Evolutionary conservation across 257 asterid species (phyloP).

Genomic region (Solanum bulbocastanum): DNA sequence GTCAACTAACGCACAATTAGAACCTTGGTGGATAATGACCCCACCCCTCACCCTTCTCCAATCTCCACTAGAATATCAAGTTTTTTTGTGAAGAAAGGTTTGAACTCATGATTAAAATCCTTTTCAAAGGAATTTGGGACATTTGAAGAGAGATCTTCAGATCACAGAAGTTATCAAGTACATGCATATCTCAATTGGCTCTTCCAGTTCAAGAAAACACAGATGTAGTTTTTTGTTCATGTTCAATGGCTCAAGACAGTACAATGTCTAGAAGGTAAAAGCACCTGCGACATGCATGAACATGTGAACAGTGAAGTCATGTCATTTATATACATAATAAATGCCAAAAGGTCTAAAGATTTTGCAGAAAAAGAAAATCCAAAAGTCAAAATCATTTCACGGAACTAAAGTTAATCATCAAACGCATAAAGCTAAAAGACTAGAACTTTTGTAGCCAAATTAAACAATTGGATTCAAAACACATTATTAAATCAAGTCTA

Average conservation of each 20-base stretch:
- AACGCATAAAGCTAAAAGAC: not conserved
- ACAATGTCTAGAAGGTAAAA: not conserved
- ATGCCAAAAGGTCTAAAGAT: not conserved
- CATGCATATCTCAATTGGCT: not conserved
- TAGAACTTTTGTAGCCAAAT: not conserved
- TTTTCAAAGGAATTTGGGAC: not conserved
- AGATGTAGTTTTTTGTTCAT: not conserved
- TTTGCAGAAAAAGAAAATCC: not conserved
- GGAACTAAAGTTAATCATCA: not conserved
- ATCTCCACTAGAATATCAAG: not conserved
- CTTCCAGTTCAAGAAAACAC: not conserved
- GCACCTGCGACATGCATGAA: not conserved
- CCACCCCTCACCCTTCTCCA: not conserved
- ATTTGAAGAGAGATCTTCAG: not conserved
- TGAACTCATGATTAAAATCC: not conserved
- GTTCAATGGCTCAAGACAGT: not conserved
- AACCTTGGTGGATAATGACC: not conserved
- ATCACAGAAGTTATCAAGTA: not conserved
- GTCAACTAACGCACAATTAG: not conserved
- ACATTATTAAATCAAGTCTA: not conserved
- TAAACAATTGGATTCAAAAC: not conserved
- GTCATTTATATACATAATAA: not conserved
- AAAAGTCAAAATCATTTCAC: not conserved
- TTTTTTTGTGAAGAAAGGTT: not conserved
- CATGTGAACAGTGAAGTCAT: not conserved